phyloP scores from a whole-genome alignment of 148 eudicot genomes.

The Nepenthes mirabilis region DNA sequence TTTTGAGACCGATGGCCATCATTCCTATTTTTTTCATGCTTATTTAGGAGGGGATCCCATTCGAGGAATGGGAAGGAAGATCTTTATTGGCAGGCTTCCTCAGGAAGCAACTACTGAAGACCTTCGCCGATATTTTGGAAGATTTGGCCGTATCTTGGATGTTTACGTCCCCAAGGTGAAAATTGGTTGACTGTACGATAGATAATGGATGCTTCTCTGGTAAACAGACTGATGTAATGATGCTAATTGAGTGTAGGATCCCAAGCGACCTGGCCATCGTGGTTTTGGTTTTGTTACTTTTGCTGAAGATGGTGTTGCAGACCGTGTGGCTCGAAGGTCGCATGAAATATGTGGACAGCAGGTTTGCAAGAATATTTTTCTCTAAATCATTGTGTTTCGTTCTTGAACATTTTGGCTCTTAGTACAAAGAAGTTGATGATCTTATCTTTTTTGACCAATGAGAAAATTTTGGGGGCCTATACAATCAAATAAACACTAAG shows the following conservation, averaged over 20 bases:
- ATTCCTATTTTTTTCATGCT: not conserved
- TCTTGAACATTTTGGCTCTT: too few species aligned
- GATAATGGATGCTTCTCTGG: not conserved
- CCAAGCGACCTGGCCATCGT: constrained; percentile 90
- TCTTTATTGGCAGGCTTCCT: constrained; percentile 94
- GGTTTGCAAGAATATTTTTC: constrained; percentile 21
- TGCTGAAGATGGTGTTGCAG: constrained; percentile 94
- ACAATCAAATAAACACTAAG: too few species aligned
- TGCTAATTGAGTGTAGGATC: constrained; percentile 46
- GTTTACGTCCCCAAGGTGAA: constrained; percentile 89
- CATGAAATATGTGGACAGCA: constrained; percentile 96
- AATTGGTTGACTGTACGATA: not conserved
- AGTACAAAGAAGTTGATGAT: too few species aligned
- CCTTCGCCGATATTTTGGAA: constrained; percentile 80
- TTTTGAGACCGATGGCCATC: not conserved
- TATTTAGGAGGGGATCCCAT: constrained; percentile 36
- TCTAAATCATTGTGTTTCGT: too few species aligned
- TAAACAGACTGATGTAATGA: not conserved
- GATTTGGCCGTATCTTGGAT: constrained; percentile 89
- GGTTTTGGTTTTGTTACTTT: constrained; percentile 99
- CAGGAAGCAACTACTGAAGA: constrained; percentile 87
- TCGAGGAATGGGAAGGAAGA: constrained; percentile 82
- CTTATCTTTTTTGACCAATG: too few species aligned
- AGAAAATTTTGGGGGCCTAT: too few species aligned
- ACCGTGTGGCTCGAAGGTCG: constrained; percentile 78